Evolutionary conservation across 2,329 filamentous ascomycete genomes (phyloP), one percentile per base, ranked within the genome.

Genomic region (Botrytis squamosa): DNA sequence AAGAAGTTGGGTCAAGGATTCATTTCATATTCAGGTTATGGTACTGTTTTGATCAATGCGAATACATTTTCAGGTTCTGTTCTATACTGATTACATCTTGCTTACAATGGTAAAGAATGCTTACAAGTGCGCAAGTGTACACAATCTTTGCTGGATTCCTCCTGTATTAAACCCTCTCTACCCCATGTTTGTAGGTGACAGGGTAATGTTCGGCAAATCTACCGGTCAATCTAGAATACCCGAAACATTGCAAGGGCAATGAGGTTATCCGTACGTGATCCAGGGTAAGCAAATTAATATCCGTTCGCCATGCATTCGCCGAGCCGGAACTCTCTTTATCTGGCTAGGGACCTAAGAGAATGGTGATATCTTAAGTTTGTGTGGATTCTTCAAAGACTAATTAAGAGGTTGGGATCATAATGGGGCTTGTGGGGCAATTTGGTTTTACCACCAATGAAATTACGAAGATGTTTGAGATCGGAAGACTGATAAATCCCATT

Each of bases 21-120:
- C 65, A 29, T 42, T n/a, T 14, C 42, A 29, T 22, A 42, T 68
- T 68, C 65, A 68, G 65, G 65, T 57, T 68, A 57, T 40, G 25
- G 33, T 29, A 25, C 46, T 29, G 46, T 57, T 68, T 42, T 42
- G 25, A 42, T 40, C 18, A 57, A 68, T 40, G 12, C 25, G 25
- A 57, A 42, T 57, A 29, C 4, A 20, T 16, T 57, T 29, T 55
- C 12, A 20, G 16, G 16, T 40, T 18, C n/a, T 33, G 14, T 29
- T 38, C 25, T 40, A 52, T 10, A 40, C 8, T 55, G 16, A 20
- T 67, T 33, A 20, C 9, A 33, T 22, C 4, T 55, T 20, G 25
- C 22, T 42, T 42, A 22, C 20, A 20, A 55, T 40, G n/a, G 4
- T 10, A 12, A 18, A 29, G 22, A 55, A 40, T 14, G 18, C 12